Base-by-base conservation (phyloP, 2,329 filamentous ascomycete species). In the Alternaria dauci region DNA sequence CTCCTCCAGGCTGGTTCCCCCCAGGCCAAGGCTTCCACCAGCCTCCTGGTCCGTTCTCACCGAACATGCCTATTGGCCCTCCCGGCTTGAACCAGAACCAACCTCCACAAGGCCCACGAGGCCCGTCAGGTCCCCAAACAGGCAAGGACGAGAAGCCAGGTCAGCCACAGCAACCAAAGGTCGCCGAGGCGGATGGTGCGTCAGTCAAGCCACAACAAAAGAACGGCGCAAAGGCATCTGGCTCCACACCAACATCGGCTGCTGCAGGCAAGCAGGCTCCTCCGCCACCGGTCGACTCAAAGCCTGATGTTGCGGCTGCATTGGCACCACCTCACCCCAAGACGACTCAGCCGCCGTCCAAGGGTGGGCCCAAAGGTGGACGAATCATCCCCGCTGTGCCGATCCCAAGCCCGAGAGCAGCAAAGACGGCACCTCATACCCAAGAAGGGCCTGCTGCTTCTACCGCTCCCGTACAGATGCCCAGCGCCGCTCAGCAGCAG, bases 21-120 rank as follows among this genome's bases (percentile, higher is more conserved):
- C 88, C 88, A 8, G 90, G 89, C 7, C 91, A 92, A 78, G 89
- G 89, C 26, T 95, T 93, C 69, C 90, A 89, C 34, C 88, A 86
- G 30, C 89, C 87, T 14, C 87, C 87, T 28, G 89, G 86, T 48
- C 86, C 84, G 20, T 91, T 90, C 73, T 78, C 81, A 54, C 89
- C 88, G 61, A 86, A 86, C 28, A 81, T 86, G 75, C 86, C 85
- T 23, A 84, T 86, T 62, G 87, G 86, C 34, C 85, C 85, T 62
- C 85, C 86, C 42, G 83, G 84, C 38, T 77, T 80, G 58, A 79
- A 74, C 56, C 76, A 76, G 52, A 77, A 78, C 47, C 79, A 79
- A 56, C 79, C 76, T 54, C 76, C 76, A 28, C 73, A 78, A 56
- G 74, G 77, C 43, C 71, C 79, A 58, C 71, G 78, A 60, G 77